Conservation (phyloP, 116 monocot genomes). For the Phalaenopsis hybrid region DNA sequence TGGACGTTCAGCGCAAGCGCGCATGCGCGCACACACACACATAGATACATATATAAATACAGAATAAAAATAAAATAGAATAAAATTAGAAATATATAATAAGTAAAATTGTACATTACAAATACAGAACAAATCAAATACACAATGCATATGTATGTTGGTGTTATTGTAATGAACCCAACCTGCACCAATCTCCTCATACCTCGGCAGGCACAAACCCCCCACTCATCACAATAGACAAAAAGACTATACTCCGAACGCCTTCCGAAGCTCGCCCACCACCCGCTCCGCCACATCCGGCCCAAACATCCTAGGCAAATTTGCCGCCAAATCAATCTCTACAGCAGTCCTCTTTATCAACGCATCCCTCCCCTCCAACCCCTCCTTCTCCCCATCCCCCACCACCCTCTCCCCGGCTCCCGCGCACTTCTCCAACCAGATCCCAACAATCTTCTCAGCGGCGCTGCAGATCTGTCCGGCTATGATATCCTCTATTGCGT, state of each 20-base stretch:
- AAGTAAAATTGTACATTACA: too few relatives aligned
- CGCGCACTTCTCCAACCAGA: constrained; percentile 64
- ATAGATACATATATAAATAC: too few relatives aligned
- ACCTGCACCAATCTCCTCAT: too few relatives aligned
- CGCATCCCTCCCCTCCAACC: constrained; percentile 43
- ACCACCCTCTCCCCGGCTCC: constrained; percentile 9
- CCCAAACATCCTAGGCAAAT: constrained; percentile 74
- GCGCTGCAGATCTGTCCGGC: constrained; percentile 14
- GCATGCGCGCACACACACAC: too few relatives aligned
- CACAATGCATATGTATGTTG: too few relatives aligned
- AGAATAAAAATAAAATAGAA: too few relatives aligned
- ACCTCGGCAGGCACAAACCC: too few relatives aligned
- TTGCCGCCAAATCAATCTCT: constrained; percentile 68
- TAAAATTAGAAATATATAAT: too few relatives aligned
- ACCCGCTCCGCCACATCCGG: constrained; percentile 37
- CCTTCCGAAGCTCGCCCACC: constrained; percentile 45
- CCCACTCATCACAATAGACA: too few relatives aligned
- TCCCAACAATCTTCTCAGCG: constrained; percentile 33
- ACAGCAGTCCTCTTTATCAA: constrained; percentile 57
- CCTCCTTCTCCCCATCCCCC: constrained; percentile 26
- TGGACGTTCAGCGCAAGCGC: too few relatives aligned
- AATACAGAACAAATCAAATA: too few relatives aligned
- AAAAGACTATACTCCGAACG: constrained; percentile 20
- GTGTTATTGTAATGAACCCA: too few relatives aligned
- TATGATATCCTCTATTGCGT: constrained; percentile 47